Percentiles rank a stretch among this genome's conserved stretches.
Conservation (phyloP, 2,329 filamentous ascomycete genomes). For the Aspergillus sp. region DNA sequence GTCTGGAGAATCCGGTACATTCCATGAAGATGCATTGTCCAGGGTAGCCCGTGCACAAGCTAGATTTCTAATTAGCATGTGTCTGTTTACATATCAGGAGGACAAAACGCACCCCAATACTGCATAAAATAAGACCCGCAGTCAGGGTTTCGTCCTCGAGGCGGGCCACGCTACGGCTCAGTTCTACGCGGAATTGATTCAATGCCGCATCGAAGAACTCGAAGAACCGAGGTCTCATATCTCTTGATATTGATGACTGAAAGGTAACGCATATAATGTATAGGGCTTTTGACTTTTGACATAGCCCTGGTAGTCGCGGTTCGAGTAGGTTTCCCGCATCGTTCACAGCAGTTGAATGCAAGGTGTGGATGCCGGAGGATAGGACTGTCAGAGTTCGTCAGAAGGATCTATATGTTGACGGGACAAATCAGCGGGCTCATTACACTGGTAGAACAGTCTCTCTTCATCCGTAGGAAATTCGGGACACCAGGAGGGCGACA, state of each 20-base stretch:
- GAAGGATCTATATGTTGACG: not conserved
- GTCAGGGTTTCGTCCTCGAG: constrained; percentile 28
- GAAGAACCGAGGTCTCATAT: constrained; percentile 18
- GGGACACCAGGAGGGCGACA: not conserved
- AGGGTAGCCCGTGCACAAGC: constrained; percentile 28
- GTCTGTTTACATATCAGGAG: not conserved
- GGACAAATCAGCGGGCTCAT: not conserved
- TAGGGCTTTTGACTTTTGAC: constrained; percentile 24
- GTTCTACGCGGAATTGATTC: constrained; percentile 25
- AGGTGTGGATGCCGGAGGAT: constrained; percentile 22
- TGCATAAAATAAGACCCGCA: constrained; percentile 30
- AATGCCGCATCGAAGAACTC: constrained; percentile 28
- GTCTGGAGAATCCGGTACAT: constrained; percentile 29
- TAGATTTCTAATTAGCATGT: constrained; percentile 1
- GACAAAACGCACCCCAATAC: constrained; percentile 25
- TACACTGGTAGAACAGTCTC: constrained; percentile 23
- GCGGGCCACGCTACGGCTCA: constrained; percentile 16
- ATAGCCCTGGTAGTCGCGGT: constrained; percentile 18
- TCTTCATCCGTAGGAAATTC: constrained; percentile 10
- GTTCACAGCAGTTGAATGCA: constrained; percentile 25
- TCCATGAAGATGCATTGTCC: constrained; percentile 31
- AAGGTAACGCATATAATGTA: constrained; percentile 29
- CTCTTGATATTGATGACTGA: constrained; percentile 20
- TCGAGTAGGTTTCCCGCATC: constrained; percentile 17
- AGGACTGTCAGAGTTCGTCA: constrained; percentile 12